phyloP scores from a whole-genome alignment of 106 monocot genomes.

The Allium fistulosum region DNA sequence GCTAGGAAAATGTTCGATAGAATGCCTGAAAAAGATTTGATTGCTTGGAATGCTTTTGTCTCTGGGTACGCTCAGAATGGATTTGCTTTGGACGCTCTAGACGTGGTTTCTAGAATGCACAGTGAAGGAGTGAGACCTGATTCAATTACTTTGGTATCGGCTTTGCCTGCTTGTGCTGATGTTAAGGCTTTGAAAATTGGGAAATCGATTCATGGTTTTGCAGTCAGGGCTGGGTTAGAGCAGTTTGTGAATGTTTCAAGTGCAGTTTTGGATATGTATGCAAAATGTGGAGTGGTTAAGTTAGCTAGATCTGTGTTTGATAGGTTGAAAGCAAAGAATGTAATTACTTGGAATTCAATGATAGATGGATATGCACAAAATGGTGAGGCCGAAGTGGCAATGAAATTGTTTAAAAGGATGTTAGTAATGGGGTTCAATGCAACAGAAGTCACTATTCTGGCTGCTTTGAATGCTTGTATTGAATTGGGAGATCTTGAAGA shows the following conservation, averaged over 20 bases:
- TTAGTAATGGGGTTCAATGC: slow-evolving; percentile 25
- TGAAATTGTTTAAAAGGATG: slow-evolving; percentile 49
- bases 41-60: slow-evolving; percentile 74
- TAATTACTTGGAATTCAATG: slow-evolving; percentile 80
- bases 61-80: slow-evolving; percentile 59
- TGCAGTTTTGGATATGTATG: slow-evolving; percentile 58
- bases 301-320: slow-evolving; percentile 64
- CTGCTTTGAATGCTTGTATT: slow-evolving; percentile 43
- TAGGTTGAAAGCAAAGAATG: slow-evolving; percentile 46
- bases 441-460: slow-evolving; percentile 52
- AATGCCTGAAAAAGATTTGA: slow-evolving; percentile 56
- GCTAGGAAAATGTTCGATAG: slow-evolving; percentile 46
- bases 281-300: slow-evolving; percentile 35
- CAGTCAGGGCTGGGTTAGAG: slow-evolving; percentile 39
- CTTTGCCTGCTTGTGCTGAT: slow-evolving; percentile 53
- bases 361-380: slow-evolving; percentile 59
- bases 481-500: slow-evolving; percentile 42
- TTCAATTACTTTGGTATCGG: slow-evolving; percentile 59
- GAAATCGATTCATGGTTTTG: slow-evolving; percentile 46
- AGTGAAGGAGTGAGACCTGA: slow-evolving; percentile 29
- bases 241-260: slow-evolving; percentile 42
- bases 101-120: slow-evolving; percentile 40
- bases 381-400: slow-evolving; percentile 54
- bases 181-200: slow-evolving; percentile 22
- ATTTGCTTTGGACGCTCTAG: slow-evolving; percentile 29